Evolutionary conservation across 495 filamentous ascomycete genomes (phyloP), one percentile per base, ranked within the genome.

Genomic region (Tuber microsphaerosporum): DNA sequence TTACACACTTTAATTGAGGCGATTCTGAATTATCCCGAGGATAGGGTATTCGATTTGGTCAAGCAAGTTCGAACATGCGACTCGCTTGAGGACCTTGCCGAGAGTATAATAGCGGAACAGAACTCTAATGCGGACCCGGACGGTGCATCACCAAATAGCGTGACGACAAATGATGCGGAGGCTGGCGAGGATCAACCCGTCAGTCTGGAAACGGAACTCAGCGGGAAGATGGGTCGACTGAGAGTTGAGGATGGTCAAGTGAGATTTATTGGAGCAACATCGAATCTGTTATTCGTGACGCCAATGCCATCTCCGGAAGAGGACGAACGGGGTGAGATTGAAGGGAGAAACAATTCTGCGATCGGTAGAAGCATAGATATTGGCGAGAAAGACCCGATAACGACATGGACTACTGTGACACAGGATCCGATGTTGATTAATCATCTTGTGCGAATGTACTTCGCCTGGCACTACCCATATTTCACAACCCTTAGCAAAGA

Each of bases 381-480:
- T 71, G 84, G 86, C 46, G 85, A 87, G 82, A 88, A 89, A 42
- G 86, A 92, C 71, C 89, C 93, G 10, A 86, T 94, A 41, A 89
- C 88, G 17, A 93, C 90, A 72, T 99, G 95, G 95, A 97, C 95
- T 4, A 87, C 86, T 48, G 94, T 97, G 34, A 97, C 94, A 14
- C 86, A 89, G 68, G 92, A 98, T 82, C 84, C 90, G 26, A 89
- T 90, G 26, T 85, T 97, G 16, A 89, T 98, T 76, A 88, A 89
- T 20, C 96, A 98, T 85, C 88, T 99, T 17, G 88, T 99, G 80
- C 94, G 92, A 75, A 94, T 97, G 93, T 99, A 99, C 84, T 97
- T 98, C 84, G 91, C 91, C 43, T 99, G 95, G 93, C 95, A 99
- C 80, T 99, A 98, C 83, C 91, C 94, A 17, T 98, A 93, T 84